Base-by-base conservation (phyloP, 2,329 filamentous ascomycete species). In the Aureobasidium sp. region DNA sequence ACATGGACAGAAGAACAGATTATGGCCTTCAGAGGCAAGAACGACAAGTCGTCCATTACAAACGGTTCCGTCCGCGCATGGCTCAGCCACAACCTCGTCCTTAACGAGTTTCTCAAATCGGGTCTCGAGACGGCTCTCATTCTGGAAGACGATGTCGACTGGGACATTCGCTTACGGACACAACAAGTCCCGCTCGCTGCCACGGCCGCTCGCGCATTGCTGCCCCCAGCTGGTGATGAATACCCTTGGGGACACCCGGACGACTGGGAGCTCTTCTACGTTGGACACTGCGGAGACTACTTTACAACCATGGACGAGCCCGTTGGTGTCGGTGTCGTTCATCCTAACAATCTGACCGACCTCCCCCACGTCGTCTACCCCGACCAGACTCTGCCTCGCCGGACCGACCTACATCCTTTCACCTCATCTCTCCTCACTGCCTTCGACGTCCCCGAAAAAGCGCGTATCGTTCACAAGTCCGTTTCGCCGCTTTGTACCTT, bases 111-210 rank as follows among this genome's bases (percentile, higher is more conserved):
- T 66, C 69, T 78, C 27, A 69, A 73, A n/a, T 77, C 74, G 47
- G 72, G 71, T 44, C 70, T 73, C 17, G 74, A 76, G 63, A 77
- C 76, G 0, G 75, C 73, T 1, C 69, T 78, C 37, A 75, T 78
- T 31, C 69, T 78, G 34, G 76, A 78, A 69, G 76, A 78, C 67
- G 76, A 78, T 63, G 75, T 78, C 31, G 76, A 78, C 63, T 78
- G 74, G 73, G 76, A 78, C 64, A 74, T 78, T 37, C 76, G 73
- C 51, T 70, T 78, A 29, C 75, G 76, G 55, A 77, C 73, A 62
- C 62, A 70, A 29, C 76, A 78, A 63, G 69, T 76, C 15, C 76
- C 76, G 3, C 70, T 74, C 9, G 74, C 75, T 15, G 74, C 76
- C 52, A 73, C 70, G 34, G 75, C 75, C 27, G 70, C 72, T 14